Evolutionary conservation across 2,329 filamentous ascomycete genomes (phyloP).

Genomic region (Parafenestella ontariensis): DNA sequence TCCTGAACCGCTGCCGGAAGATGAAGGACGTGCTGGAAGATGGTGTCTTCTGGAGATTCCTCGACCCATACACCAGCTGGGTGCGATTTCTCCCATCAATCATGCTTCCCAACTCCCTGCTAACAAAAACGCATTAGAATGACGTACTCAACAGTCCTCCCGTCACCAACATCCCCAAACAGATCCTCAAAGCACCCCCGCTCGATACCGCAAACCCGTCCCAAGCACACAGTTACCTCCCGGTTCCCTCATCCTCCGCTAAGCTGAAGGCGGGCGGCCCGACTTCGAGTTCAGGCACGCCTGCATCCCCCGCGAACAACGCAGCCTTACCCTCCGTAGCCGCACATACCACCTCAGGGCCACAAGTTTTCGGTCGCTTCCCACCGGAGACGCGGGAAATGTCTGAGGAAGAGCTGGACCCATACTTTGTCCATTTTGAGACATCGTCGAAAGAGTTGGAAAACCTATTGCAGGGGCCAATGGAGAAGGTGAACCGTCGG

Average conservation of each 20-base stretch:
- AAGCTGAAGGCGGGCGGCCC: conserved; percentile 72
- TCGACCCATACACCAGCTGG: conserved; percentile 99
- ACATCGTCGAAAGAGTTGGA: conserved; percentile 91
- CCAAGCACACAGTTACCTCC: conserved; percentile 83
- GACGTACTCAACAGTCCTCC: conserved; percentile 95
- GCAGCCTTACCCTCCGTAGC: conserved; percentile 60
- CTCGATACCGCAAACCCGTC: conserved; percentile 93
- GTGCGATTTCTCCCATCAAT: conserved; percentile 58
- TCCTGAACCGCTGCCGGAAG: conserved; percentile 87
- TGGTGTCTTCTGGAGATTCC: conserved; percentile 96
- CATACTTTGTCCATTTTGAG: conserved; percentile 95
- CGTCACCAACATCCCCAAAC: conserved; percentile 89
- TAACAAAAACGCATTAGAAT: conserved; percentile 62
- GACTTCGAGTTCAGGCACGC: conserved; percentile 59
- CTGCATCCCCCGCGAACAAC: conserved; percentile 61
- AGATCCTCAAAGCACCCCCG: conserved; percentile 92
- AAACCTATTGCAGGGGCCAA: conserved; percentile 83
- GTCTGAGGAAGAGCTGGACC: conserved; percentile 89
- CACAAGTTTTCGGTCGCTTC: conserved; percentile 77
- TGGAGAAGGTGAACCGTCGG: conserved; percentile 95
- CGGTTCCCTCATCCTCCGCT: conserved; percentile 82
- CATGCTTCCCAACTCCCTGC: not conserved
- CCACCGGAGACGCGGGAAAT: conserved; percentile 78
- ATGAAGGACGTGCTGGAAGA: conserved; percentile 94
- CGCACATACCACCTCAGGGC: conserved; percentile 65